Base-by-base conservation (phyloP, 2,329 filamentous ascomycete species). In the Nigrograna mackinnonii region DNA sequence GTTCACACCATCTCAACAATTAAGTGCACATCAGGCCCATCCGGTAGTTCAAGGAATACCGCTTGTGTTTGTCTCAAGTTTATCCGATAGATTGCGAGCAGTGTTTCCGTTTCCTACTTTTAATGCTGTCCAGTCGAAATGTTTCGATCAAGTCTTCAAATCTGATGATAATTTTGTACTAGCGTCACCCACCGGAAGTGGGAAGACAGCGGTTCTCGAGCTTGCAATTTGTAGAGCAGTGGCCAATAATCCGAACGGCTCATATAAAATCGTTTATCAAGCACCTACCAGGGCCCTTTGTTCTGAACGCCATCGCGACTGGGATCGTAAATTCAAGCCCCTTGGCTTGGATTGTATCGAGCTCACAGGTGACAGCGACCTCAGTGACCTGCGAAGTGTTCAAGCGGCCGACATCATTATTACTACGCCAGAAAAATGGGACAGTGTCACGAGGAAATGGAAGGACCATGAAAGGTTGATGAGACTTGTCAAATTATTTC, bases 351-450 rank as follows among this genome's bases (percentile, higher is more conserved):
- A 80, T 44, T 89, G 86, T 60, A 84, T 84, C 3, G 89, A 94
- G 62, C 76, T 95, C 43, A 95, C 90, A 3, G 89, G 90, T 1
- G 90, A 95, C 60, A 91, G 87, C 0, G 84, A 87, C 26, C 74
- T 79, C 38, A 68, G 72, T 4, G 83, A 91, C 52, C 75, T 91
- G 45, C 76, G 76, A 17, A 81, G 79, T 40, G 85, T 92, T 5
- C 84, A 89, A 46, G 82, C 77, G 53, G 89, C 89, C 3, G 85
- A 84, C 35, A 88, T 95, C 49, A 92, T 95, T 52, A 79, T 95
- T 48, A 94, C 90, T 0, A 95, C 89, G 0, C 89, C 90, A 0
- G 89, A 95, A 67, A 95, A 95, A 60, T 95, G 89, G 89, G 89
- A 95, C 61, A 92, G 88, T 46, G 85, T 94, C 64, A 95, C 90